Conservation (phyloP, 225 moss, liverwort and hornwort species). For the Climacium dendroides region DNA sequence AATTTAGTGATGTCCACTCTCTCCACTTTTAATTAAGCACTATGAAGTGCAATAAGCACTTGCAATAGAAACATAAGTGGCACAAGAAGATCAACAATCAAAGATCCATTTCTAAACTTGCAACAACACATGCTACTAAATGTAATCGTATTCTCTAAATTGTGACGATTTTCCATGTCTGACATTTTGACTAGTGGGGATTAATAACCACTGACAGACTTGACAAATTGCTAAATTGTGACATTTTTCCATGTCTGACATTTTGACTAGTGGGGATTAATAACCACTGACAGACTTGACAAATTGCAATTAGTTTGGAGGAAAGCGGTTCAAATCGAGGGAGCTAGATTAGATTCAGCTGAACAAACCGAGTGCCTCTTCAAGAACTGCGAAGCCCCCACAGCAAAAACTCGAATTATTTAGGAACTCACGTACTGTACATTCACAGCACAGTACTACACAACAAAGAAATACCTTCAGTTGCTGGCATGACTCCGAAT, state of each 20-base stretch:
- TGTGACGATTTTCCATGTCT: not conserved
- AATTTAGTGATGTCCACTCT: not conserved
- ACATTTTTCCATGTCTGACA: not conserved
- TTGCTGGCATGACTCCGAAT: not conserved
- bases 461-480: not conserved
- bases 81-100: not conserved
- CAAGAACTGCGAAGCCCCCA: not conserved
- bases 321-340: not conserved
- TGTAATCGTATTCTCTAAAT: not conserved
- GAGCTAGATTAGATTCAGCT: not conserved
- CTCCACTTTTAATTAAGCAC: too few species aligned
- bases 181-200: not conserved
- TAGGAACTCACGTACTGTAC: not conserved
- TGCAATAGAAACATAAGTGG: not conserved
- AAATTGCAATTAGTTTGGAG: not conserved
- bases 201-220: not conserved
- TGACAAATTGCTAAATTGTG: not conserved
- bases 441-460: not conserved
- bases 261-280: not conserved
- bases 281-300: not conserved
- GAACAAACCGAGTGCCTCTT: not conserved
- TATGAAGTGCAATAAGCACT: not conserved
- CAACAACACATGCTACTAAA: not conserved
- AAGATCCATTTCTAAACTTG: not conserved
- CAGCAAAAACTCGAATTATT: not conserved